A percentile compares a stretch with the other conserved stretches of the same genome.
phyloP scores from a whole-genome alignment of 2,329 filamentous ascomycete genomes.

The Ilyonectria destructans region DNA sequence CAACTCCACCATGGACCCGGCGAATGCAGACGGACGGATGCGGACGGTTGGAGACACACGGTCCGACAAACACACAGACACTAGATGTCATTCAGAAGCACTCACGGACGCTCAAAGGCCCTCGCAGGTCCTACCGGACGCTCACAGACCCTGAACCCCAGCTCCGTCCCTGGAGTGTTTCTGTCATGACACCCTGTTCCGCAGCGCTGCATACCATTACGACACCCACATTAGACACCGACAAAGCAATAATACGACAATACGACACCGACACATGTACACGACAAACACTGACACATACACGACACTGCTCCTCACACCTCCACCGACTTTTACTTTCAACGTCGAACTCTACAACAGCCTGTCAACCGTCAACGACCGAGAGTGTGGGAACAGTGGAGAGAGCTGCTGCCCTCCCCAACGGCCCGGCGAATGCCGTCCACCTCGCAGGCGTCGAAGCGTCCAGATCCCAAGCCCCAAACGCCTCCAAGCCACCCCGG shows the following conservation, averaged over 20 bases:
- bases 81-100: too few species aligned
- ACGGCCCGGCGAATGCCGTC: constrained; percentile 43
- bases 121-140: too few species aligned
- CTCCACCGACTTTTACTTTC: constrained; percentile 3
- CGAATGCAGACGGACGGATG: neutral
- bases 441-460: constrained; percentile 35
- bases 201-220: too few species aligned
- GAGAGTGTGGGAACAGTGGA: constrained; percentile 10
- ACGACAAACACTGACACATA: neutral
- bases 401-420: constrained; percentile 16
- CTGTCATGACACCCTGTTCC: too few species aligned
- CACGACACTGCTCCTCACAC: neutral
- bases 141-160: too few species aligned
- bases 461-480: constrained; percentile 41
- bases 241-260: too few species aligned
- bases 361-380: neutral
- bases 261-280: neutral
- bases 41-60: too few species aligned
- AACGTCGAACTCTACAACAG: neutral
- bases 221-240: too few species aligned
- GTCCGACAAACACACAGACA: too few species aligned
- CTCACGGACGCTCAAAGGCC: too few species aligned
- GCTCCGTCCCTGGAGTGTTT: too few species aligned
- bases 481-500: constrained; percentile 30
- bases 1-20: neutral